phyloP scores from a whole-genome alignment of 2,329 filamentous ascomycete species.

The Penicillium corylophilum region DNA sequence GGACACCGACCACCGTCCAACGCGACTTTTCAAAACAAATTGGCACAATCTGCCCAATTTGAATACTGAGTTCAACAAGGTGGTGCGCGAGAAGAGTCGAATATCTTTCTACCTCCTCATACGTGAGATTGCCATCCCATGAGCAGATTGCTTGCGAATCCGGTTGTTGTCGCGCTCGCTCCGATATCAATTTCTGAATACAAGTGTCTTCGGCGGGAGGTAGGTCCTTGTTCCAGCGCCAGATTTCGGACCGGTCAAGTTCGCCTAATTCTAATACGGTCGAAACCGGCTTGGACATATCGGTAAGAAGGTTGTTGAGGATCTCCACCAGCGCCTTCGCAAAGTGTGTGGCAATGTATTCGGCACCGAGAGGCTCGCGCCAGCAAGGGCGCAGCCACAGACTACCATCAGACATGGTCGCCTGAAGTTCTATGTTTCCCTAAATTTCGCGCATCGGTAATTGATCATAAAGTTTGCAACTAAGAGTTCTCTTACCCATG shows the following conservation, averaged over 20 bases:
- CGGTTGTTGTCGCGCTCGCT: constrained; percentile 4
- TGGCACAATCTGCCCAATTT: constrained; percentile 22
- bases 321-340: constrained; percentile 8
- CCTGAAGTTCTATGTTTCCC: constrained; percentile 11
- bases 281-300: constrained; percentile 1
- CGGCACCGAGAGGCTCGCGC: constrained; percentile 9
- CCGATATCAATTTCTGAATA: constrained; percentile 9
- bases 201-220: constrained; percentile 4
- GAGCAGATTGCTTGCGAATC: constrained; percentile 14
- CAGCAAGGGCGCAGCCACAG: constrained; percentile 10
- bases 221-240: constrained; percentile 11
- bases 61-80: constrained; percentile 30
- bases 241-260: constrained; percentile 8
- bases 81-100: constrained; percentile 29
- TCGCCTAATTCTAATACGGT: constrained; percentile 2
- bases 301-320: constrained; percentile 5
- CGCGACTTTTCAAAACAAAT: constrained; percentile 34
- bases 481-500: constrained; percentile 1
- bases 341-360: constrained; percentile 9
- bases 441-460: background rate
- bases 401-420: constrained; percentile 7
- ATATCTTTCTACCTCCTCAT: constrained; percentile 29
- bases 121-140: constrained; percentile 32
- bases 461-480: background rate
- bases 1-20: constrained; percentile 28